Evolutionary conservation across 1,284 basidiomycete species (phyloP), one percentile per base, ranked within the genome.

Genomic region (Apiotrichum gamsii): DNA sequence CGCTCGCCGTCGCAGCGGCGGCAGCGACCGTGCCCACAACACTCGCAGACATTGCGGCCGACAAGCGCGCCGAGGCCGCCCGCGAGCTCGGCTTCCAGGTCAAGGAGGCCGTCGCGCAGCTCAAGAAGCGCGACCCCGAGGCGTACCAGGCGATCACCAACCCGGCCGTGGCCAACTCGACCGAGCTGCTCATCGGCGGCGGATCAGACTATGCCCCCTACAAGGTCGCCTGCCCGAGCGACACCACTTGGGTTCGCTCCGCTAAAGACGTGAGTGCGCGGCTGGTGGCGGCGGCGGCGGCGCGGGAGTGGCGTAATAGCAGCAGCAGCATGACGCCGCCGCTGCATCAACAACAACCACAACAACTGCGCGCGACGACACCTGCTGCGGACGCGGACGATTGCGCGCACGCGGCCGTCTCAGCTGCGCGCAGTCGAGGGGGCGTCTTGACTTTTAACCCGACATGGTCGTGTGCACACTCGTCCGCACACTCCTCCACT

Each of bases 141-240:
- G 24, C 41, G 28, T 18, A 25, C 20, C 14, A 34, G 18, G 47
- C 47, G 37, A 14, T 45, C 33, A 18, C 25, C 19, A 20, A 38
- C 28, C 31, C 37, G 4, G 24, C 25, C 25, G 25, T 9, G 31
- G 5, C 29, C 15, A 21, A 38, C 23, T 24, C 30, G 11, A 16
- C 42, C 36, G 31, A 28, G 19, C 39, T 44, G 20, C 39, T 47
- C 28, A 24, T 47, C 38, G 45, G 48, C 30, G 41, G 44, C 29
- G 31, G 30, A 30, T 46, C 42, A 24, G 56, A 59, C 1, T 73
- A 70, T 54, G 59, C 59, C 3, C 72, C 72, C 4, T 69, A 65
- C 45, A 43, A 60, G 23, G 61, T 69, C 18, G 51, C 59, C 8
- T 72, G 72, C 51, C 70, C 69, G 0, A 51, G 52, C 8, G 54